Conservation (phyloP, 345 rosid species). For the Lepidium didymum region DNA sequence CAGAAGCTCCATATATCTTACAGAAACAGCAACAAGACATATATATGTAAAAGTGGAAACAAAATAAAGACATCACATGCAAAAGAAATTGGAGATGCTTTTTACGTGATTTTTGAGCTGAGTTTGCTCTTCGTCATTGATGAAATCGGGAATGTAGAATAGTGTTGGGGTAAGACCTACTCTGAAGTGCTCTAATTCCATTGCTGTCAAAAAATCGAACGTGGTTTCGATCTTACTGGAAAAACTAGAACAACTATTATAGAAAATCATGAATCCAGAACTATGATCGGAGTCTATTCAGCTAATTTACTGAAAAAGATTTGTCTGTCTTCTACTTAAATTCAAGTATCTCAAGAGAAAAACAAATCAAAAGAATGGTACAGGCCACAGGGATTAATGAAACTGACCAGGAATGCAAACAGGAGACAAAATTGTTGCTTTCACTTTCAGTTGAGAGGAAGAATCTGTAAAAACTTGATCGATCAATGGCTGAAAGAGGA, state of each 20-base stretch:
- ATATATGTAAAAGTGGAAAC: background rate
- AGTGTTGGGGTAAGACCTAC: conserved; percentile 67
- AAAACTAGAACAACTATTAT: background rate
- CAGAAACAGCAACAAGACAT: background rate
- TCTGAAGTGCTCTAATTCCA: conserved; percentile 36
- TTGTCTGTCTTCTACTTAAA: too few species aligned
- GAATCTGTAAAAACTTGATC: too few species aligned
- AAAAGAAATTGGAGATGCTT: background rate
- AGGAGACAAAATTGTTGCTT: too few species aligned
- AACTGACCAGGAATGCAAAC: too few species aligned
- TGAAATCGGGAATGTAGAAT: conserved; percentile 56
- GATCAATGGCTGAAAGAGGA: too few species aligned
- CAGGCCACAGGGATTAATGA: too few species aligned
- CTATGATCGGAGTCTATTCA: too few species aligned
- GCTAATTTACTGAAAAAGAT: too few species aligned
- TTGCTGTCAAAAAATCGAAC: conserved; percentile 10
- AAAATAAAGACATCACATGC: background rate
- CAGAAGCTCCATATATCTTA: conserved; percentile 66
- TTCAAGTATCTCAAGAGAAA: too few species aligned
- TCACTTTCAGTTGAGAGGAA: too few species aligned
- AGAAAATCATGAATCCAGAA: background rate
- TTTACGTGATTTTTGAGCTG: conserved; percentile 50
- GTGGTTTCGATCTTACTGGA: background rate
- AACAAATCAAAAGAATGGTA: too few species aligned
- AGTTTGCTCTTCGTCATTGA: conserved; percentile 49